A percentile compares a stretch with the other conserved stretches of the same genome.
Evolutionary conservation across 108 stramenopile genomes (phyloP).

Genomic region (Cyclotella baltica): DNA sequence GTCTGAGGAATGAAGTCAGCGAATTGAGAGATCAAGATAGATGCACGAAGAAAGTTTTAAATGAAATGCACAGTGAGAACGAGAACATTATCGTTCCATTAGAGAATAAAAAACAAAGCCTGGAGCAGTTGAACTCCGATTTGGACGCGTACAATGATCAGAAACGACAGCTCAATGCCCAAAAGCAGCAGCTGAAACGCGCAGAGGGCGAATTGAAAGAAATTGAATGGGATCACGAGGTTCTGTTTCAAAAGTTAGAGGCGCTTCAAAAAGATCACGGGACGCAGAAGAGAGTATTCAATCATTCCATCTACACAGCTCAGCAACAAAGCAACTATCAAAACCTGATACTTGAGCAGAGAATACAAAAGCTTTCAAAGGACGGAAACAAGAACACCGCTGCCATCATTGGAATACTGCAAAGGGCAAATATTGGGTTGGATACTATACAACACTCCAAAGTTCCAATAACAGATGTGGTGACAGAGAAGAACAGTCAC

Average conservation of each 20-base stretch:
- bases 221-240: slow-evolving; percentile 53
- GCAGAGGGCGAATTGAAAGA: slow-evolving; percentile 46
- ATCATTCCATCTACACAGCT: slow-evolving; percentile 58
- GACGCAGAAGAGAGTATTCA: slow-evolving; percentile 30
- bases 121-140: slow-evolving; percentile 26
- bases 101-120: slow-evolving; percentile 18
- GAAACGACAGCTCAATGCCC: slow-evolving; percentile 34
- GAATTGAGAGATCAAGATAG: slow-evolving; percentile 42
- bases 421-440: slow-evolving; percentile 71
- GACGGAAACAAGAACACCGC: slow-evolving; percentile 68
- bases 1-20: slow-evolving; percentile 34
- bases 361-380: slow-evolving; percentile 54
- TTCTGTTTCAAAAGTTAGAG: slow-evolving; percentile 48
- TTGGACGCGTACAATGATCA: slow-evolving; percentile 26
- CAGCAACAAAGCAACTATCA: slow-evolving; percentile 80
- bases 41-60: slow-evolving; percentile 22
- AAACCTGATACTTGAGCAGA: slow-evolving; percentile 79
- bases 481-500: slow-evolving; percentile 32
- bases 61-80: slow-evolving; percentile 36
- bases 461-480: slow-evolving; percentile 39
- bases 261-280: slow-evolving; percentile 28
- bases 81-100: slow-evolving; percentile 34
- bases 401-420: slow-evolving; percentile 68
- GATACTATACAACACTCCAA: slow-evolving; percentile 37
- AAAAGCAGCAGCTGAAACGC: slow-evolving; percentile 24